phyloP scores from a whole-genome alignment of 2,329 filamentous ascomycete genomes.

The Phaeosphaeriaceae sp. region DNA sequence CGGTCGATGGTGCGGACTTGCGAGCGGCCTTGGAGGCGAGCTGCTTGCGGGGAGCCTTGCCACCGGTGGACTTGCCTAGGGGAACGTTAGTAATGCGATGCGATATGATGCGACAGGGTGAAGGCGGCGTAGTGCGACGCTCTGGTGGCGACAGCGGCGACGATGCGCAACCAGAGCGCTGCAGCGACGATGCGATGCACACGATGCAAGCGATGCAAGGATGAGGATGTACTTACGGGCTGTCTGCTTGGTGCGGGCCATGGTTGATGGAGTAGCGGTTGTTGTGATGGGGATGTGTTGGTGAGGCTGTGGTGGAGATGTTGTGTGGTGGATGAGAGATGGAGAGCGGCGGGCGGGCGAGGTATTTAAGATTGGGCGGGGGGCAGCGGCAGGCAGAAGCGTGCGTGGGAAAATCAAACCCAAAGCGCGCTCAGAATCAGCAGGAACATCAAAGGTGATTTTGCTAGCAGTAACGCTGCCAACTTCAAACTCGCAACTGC shows the following conservation, averaged over 20 bases:
- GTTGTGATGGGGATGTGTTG: slow-evolving; percentile 24
- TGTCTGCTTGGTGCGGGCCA: slow-evolving; percentile 65
- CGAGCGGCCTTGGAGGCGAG: slow-evolving; percentile 98
- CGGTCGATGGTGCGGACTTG: slow-evolving; percentile 97
- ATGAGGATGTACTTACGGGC: slow-evolving; percentile 56
- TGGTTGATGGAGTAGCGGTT: slow-evolving; percentile 37
- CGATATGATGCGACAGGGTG: slow-evolving; percentile 12
- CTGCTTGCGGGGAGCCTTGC: slow-evolving; percentile 86
- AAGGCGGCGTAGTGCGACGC: slow-evolving; percentile 25
- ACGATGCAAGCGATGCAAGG: slow-evolving; percentile 15
- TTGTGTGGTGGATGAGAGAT: slow-evolving; percentile 46
- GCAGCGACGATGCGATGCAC: slow-evolving; percentile 25
- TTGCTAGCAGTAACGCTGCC: slow-evolving; percentile 22
- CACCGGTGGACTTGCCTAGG: slow-evolving; percentile 75
- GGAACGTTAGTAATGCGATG: slow-evolving; percentile 39
- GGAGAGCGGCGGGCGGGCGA: slow-evolving; percentile 43
- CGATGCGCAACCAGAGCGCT: slow-evolving; percentile 1
- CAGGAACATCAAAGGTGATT: slow-evolving; percentile 35
- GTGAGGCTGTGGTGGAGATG: slow-evolving; percentile 30
- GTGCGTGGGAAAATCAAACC: slow-evolving; percentile 45
- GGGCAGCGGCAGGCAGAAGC: slow-evolving; percentile 29
- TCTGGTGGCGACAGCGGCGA: slow-evolving; percentile 17
- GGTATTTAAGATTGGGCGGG: slow-evolving; percentile 47
- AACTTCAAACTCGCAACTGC: slow-evolving; percentile 31
- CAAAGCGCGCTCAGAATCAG: slow-evolving; percentile 32